These are phyloP conservation scores for Apiotrichum porosum DNA, from an alignment of 1,284 basidiomycete genomes.

Conservation along the genomic window DNA sequence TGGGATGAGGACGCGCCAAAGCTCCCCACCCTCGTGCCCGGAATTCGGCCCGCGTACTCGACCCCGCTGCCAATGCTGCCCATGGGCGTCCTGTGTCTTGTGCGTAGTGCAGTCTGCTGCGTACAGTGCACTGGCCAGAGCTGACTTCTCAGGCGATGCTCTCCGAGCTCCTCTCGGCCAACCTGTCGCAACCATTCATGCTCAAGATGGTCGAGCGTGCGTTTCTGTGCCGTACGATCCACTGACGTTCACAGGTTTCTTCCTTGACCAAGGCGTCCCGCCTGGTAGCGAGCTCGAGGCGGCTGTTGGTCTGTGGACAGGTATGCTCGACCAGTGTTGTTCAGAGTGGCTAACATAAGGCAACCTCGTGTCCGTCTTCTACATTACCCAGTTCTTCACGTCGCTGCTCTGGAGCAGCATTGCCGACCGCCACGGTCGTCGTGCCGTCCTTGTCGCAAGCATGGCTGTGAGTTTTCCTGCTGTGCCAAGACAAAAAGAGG, in stretches of 20 bases:
- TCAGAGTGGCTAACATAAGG: constrained; percentile 23
- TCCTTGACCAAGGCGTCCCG: constrained; percentile 26
- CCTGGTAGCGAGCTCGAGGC: constrained; percentile 44
- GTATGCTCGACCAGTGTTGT: constrained; percentile 12
- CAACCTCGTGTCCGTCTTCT: constrained; percentile 52
- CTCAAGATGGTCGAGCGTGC: constrained; percentile 87
- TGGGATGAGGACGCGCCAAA: constrained; percentile 26
- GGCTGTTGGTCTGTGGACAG: constrained; percentile 47
- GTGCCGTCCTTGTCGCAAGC: constrained; percentile 78
- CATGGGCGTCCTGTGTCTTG: constrained; percentile 86
- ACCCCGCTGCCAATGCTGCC: constrained; percentile 82
- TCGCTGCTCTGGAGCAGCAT: constrained; percentile 89
- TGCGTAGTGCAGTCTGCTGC: constrained; percentile 48
- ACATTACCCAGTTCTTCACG: constrained; percentile 68
- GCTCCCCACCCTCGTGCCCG: constrained; percentile 45
- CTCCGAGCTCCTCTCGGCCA: constrained; percentile 86
- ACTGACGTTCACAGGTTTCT: constrained; percentile 26
- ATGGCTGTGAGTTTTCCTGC: constrained; percentile 74
- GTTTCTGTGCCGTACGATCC: constrained; percentile 10
- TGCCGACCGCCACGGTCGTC: constrained; percentile 82
- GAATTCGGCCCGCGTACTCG: constrained; percentile 48
- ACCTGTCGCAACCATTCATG: constrained; percentile 81
- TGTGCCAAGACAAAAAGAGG: no score
- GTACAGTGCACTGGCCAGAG: not conserved
- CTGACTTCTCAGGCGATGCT: constrained; percentile 65